phyloP scores from a whole-genome alignment of 2,329 filamentous ascomycete species.

The Colletotrichum nymphaeae region DNA sequence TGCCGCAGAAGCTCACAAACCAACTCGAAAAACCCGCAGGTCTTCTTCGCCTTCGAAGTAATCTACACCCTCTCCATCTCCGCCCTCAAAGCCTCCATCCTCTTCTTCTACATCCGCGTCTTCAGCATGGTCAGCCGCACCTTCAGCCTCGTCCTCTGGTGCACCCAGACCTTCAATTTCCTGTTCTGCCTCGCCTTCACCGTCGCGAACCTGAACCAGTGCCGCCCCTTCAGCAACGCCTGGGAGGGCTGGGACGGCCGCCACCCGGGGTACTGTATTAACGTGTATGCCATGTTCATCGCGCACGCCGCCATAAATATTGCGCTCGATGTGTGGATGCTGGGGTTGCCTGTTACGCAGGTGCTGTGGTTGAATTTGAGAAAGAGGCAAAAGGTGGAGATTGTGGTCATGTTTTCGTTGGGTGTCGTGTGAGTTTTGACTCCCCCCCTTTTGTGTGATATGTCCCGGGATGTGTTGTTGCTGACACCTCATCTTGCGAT shows the following conservation, averaged over 20 bases:
- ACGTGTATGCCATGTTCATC: constrained; percentile 52
- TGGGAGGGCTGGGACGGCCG: constrained; percentile 52
- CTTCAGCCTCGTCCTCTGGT: constrained; percentile 41
- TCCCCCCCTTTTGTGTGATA: too few species aligned
- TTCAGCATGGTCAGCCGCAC: constrained; percentile 45
- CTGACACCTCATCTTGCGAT: not conserved
- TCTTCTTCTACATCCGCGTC: constrained; percentile 50
- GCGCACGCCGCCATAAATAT: constrained; percentile 56
- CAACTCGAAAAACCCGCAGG: not conserved
- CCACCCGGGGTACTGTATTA: constrained; percentile 45
- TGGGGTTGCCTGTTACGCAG: constrained; percentile 53
- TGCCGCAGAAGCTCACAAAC: not conserved
- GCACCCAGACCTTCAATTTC: constrained; percentile 32
- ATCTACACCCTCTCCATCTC: constrained; percentile 46
- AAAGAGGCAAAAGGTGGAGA: constrained; percentile 49
- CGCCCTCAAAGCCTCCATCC: constrained; percentile 49
- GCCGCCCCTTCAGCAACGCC: constrained; percentile 53
- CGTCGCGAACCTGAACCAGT: constrained; percentile 52
- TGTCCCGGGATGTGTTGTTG: not conserved
- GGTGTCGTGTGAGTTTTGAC: constrained; percentile 36
- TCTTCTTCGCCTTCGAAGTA: constrained; percentile 24
- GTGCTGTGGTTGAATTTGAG: constrained; percentile 46
- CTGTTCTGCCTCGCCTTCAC: constrained; percentile 41
- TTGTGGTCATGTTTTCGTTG: constrained; percentile 52
- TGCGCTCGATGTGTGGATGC: constrained; percentile 53